Conservation (phyloP, 352 stramenopile genomes). For the Phytophthora tentaculata region DNA sequence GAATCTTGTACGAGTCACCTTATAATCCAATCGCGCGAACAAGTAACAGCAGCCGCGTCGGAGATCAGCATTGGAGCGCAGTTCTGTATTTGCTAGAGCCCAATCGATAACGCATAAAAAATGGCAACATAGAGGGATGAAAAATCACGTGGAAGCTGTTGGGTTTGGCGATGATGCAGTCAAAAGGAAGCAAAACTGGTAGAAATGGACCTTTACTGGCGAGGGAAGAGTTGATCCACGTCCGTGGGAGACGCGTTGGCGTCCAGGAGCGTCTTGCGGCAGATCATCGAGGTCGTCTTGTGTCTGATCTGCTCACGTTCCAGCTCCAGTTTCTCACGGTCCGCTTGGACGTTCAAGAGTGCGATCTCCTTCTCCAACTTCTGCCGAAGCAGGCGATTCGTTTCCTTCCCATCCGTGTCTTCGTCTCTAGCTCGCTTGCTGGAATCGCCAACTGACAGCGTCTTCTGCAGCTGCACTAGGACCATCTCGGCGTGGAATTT, state of each 20-base stretch:
- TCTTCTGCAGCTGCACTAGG: slow-evolving; percentile 27
- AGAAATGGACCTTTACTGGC: slow-evolving; percentile 10
- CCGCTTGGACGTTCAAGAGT: slow-evolving; percentile 34
- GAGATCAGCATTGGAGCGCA: slow-evolving; percentile 28
- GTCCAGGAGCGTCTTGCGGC: slow-evolving; percentile 41
- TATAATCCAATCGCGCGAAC: slow-evolving; percentile 33
- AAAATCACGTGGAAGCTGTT: slow-evolving; percentile 24
- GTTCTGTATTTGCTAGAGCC: slow-evolving; percentile 38
- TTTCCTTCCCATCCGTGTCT: slow-evolving; percentile 23
- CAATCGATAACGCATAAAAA: slow-evolving; percentile 46
- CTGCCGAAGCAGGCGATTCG: slow-evolving; percentile 19
- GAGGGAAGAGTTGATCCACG: slow-evolving; percentile 36
- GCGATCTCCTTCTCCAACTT: slow-evolving; percentile 36
- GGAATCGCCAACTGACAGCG: slow-evolving; percentile 6
- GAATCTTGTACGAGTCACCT: slow-evolving; percentile 24
- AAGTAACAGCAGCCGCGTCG: slow-evolving; percentile 25
- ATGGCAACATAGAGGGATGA: slow-evolving; percentile 45
- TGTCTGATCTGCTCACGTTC: slow-evolving; percentile 45
- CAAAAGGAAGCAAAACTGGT: background rate
- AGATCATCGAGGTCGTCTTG: slow-evolving; percentile 38
- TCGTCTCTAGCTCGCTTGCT: slow-evolving; percentile 18
- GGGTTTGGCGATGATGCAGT: background rate
- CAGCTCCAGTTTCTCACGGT: slow-evolving; percentile 43
- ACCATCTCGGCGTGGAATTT: slow-evolving; percentile 45
- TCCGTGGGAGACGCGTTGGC: slow-evolving; percentile 28